These are phyloP conservation scores for Hymenoscyphus scutula DNA, from an alignment of 2,329 filamentous ascomycete species.

Conservation along the genomic window DNA sequence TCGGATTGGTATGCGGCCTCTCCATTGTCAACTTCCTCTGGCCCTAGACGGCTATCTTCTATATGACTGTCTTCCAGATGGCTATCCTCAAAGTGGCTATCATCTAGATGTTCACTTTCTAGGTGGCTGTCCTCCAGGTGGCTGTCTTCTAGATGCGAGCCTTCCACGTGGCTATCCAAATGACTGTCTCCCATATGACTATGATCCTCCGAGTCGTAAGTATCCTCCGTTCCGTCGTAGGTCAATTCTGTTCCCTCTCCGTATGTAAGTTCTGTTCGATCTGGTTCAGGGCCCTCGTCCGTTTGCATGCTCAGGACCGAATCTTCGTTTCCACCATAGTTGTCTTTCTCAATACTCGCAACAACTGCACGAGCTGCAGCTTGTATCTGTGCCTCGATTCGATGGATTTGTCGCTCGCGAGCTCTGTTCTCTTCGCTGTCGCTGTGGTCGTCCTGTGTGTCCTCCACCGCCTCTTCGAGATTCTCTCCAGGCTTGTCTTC, in stretches of 20 bases:
- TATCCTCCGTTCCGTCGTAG: slow-evolving; percentile 25
- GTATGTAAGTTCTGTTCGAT: slow-evolving; percentile 33
- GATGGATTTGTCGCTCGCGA: slow-evolving; percentile 28
- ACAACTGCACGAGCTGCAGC: slow-evolving; percentile 52
- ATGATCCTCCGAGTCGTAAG: slow-evolving; percentile 9
- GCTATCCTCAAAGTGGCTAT: too few relatives aligned
- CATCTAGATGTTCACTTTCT: too few relatives aligned
- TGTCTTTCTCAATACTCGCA: slow-evolving; percentile 45
- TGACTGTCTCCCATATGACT: not conserved
- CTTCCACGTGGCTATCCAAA: too few relatives aligned
- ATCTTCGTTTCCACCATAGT: slow-evolving; percentile 31
- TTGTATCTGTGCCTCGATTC: slow-evolving; percentile 52
- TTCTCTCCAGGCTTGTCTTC: not conserved
- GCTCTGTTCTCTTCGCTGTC: slow-evolving; percentile 24
- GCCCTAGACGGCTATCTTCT: not conserved
- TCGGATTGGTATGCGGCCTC: not conserved
- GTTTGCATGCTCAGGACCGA: slow-evolving; percentile 37
- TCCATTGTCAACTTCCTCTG: slow-evolving; percentile 1
- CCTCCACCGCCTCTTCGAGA: not conserved
- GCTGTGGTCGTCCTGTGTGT: slow-evolving; percentile 10
- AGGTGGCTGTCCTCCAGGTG: not conserved
- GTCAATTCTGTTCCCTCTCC: slow-evolving; percentile 26
- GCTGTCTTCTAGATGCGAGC: not conserved
- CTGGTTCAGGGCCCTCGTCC: slow-evolving; percentile 32
- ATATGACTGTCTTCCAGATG: too few relatives aligned